Evolutionary conservation across 345 rosid species (phyloP).

Genomic region (Firmiana major): DNA sequence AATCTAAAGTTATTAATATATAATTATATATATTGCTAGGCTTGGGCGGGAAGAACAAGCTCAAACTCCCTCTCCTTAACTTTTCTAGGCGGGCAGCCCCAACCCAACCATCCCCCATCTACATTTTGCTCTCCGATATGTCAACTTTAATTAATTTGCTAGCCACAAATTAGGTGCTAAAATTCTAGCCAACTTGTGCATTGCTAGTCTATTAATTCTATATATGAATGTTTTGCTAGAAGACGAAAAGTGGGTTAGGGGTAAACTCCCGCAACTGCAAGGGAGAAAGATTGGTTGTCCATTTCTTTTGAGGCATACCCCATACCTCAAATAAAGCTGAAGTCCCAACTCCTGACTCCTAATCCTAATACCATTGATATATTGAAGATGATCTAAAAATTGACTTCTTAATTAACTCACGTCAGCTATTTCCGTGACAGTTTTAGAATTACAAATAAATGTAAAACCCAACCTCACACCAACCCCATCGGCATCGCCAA

Average conservation of each 20-base stretch:
- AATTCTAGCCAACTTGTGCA: too few relatives aligned
- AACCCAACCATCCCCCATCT: constrained; percentile 29
- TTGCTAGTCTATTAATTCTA: too few relatives aligned
- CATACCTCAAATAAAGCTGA: not conserved
- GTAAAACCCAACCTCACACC: too few relatives aligned
- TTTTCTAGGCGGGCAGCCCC: constrained; percentile 6
- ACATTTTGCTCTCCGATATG: not conserved
- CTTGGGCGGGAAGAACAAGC: not conserved
- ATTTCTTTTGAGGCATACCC: not conserved
- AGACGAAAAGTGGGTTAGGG: not conserved
- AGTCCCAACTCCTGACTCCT: not conserved
- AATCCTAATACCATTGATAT: too few relatives aligned
- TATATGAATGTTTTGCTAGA: not conserved
- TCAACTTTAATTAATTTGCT: not conserved
- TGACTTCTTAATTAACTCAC: not conserved
- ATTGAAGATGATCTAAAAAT: too few relatives aligned
- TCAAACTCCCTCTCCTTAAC: not conserved
- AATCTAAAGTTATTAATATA: not conserved
- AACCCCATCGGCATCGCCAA: too few relatives aligned
- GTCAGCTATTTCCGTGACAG: too few relatives aligned
- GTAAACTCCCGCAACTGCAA: not conserved
- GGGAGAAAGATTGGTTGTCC: not conserved
- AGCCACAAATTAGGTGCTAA: too few relatives aligned
- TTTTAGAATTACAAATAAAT: too few relatives aligned
- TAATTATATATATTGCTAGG: not conserved